These are phyloP conservation scores for Cyclotella sp. DNA, from an alignment of 108 stramenopile genomes.

Conservation along the genomic window DNA sequence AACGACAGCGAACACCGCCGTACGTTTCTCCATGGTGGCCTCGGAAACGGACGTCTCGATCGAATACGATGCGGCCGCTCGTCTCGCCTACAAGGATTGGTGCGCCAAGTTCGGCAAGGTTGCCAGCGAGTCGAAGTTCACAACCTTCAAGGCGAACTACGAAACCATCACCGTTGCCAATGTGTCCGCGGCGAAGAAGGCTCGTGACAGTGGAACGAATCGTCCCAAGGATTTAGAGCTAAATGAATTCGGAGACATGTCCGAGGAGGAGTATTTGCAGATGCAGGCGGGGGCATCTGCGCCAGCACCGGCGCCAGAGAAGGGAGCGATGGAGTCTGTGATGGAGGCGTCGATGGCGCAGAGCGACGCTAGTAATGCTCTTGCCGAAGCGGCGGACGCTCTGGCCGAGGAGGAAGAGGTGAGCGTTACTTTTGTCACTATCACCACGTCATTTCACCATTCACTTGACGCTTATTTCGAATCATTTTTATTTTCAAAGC, in stretches of 20 bases:
- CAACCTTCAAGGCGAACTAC: constrained; percentile 78
- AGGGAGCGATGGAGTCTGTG: constrained; percentile 68
- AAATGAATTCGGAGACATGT: constrained; percentile 84
- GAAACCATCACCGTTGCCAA: constrained; percentile 83
- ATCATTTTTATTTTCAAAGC: constrained; percentile 37
- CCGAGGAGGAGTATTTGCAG: constrained; percentile 77
- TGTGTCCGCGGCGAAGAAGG: constrained; percentile 77
- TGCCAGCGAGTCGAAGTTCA: constrained; percentile 57
- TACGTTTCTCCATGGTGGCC: constrained; percentile 39
- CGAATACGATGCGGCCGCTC: constrained; percentile 84
- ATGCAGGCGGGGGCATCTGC: constrained; percentile 43
- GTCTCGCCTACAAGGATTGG: constrained; percentile 85
- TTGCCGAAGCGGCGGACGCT: constrained; percentile 85
- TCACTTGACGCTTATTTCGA: neutral
- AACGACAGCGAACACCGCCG: constrained; percentile 4
- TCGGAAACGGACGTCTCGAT: constrained; percentile 65
- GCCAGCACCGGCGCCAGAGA: constrained; percentile 34
- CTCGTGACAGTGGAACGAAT: constrained; percentile 61
- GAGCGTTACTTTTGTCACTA: constrained; percentile 33
- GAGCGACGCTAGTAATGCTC: constrained; percentile 71
- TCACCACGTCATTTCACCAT: neutral
- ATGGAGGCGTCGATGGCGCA: constrained; percentile 76
- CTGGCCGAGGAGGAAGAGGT: constrained; percentile 86
- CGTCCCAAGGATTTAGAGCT: constrained; percentile 64
- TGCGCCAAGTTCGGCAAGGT: constrained; percentile 63